These are phyloP conservation scores for Phellinidium pouzarii DNA, from an alignment of 1,284 basidiomycete genomes.

Conservation along the genomic window DNA sequence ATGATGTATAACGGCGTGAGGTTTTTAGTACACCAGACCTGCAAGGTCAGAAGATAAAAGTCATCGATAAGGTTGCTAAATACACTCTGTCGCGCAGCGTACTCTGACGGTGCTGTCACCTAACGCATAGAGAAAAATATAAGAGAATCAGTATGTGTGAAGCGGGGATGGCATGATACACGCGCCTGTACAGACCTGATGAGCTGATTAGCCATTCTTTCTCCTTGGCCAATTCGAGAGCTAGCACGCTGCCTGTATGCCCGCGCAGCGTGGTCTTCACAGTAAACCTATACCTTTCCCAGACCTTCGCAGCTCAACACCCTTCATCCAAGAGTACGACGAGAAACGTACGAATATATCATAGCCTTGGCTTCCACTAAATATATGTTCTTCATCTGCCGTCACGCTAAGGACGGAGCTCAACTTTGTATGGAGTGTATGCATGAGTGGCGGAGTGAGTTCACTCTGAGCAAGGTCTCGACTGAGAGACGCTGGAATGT, in stretches of 20 bases:
- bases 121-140: conserved; percentile 25
- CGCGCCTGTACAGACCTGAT: conserved; percentile 44
- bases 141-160: conserved; percentile 10
- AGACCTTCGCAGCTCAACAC: conserved; percentile 49
- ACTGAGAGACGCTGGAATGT: conserved; percentile 43
- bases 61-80: neutral
- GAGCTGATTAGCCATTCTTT: conserved; percentile 84
- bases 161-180: neutral
- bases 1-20: conserved; percentile 73
- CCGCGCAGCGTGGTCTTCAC: conserved; percentile 73
- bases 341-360: conserved; percentile 58
- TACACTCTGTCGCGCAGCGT: conserved; percentile 22
- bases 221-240: conserved; percentile 71
- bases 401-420: conserved; percentile 74
- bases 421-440: conserved; percentile 62
- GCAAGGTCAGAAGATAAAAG: conserved; percentile 19
- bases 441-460: conserved; percentile 25
- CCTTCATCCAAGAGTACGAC: neutral
- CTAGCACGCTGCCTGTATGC: conserved; percentile 82
- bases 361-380: conserved; percentile 76
- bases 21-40: conserved; percentile 82
- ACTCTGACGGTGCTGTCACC: conserved; percentile 84
- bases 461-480: conserved; percentile 8
- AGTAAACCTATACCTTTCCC: conserved; percentile 68
- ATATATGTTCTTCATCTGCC: conserved; percentile 68